These are phyloP conservation scores for Aspergillus coremiiformis DNA, from an alignment of 495 filamentous ascomycete genomes.

Conservation along the genomic window DNA sequence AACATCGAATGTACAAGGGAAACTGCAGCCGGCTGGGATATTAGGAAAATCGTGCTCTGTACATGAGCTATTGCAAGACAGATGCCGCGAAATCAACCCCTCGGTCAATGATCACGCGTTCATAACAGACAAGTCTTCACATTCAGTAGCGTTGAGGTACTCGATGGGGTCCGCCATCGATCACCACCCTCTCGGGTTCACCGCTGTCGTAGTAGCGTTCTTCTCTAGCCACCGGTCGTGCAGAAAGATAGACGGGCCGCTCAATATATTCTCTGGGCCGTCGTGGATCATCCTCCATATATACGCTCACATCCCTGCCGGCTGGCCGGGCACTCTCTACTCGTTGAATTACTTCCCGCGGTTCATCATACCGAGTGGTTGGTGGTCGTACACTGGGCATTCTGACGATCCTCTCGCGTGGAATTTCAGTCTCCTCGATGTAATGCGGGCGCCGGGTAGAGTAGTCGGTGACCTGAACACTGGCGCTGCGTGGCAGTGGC, in stretches of 20 bases:
- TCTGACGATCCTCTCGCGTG: slow-evolving; percentile 49
- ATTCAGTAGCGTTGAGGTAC: slow-evolving; percentile 25
- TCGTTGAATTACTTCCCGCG: slow-evolving; percentile 39
- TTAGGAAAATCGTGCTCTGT: not conserved
- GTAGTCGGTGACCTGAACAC: slow-evolving; percentile 40
- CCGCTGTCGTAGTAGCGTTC: slow-evolving; percentile 35
- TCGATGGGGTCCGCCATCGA: slow-evolving; percentile 27
- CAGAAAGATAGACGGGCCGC: slow-evolving; percentile 31
- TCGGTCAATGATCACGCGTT: not conserved
- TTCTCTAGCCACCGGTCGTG: slow-evolving; percentile 22
- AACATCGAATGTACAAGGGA: not conserved
- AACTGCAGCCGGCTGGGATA: not conserved
- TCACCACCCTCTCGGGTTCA: slow-evolving; percentile 24
- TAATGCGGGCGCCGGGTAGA: slow-evolving; percentile 28
- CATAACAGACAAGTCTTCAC: slow-evolving; percentile 3
- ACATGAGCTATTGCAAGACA: not conserved
- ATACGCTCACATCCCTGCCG: slow-evolving; percentile 34
- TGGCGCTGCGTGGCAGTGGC: slow-evolving; percentile 29
- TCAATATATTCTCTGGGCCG: slow-evolving; percentile 38
- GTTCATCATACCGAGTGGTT: slow-evolving; percentile 47
- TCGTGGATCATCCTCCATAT: slow-evolving; percentile 32
- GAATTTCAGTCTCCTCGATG: slow-evolving; percentile 37
- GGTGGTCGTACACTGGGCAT: slow-evolving; percentile 53
- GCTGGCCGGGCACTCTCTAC: slow-evolving; percentile 46
- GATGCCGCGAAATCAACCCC: not conserved